A percentile compares a stretch with the other conserved stretches of the same genome.
These are phyloP conservation scores for Globisporangium spiculum DNA, from an alignment of 352 stramenopile species.

Conservation along the genomic window DNA sequence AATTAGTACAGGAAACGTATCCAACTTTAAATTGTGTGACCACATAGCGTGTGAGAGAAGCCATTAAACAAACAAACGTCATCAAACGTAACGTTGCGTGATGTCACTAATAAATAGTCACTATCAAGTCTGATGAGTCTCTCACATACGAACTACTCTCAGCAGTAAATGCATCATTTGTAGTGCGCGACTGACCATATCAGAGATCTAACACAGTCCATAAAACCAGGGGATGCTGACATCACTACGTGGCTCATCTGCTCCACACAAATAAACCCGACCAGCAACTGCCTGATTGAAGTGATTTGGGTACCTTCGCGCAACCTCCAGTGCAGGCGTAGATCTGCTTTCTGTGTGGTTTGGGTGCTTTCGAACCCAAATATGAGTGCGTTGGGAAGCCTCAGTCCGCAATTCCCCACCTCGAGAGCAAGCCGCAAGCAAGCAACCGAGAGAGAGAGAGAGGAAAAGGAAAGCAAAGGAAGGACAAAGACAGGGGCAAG, in stretches of 20 bases:
- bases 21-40: background rate
- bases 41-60: background rate
- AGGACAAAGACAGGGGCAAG: constrained; percentile 6
- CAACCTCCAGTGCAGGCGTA: background rate
- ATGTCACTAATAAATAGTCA: background rate
- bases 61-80: background rate
- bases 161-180: background rate
- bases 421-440: background rate
- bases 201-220: background rate
- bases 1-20: background rate
- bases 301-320: background rate
- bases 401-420: background rate
- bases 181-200: background rate
- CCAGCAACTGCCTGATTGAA: background rate
- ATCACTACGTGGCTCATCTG: background rate
- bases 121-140: background rate
- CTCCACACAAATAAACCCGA: background rate
- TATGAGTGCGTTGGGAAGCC: background rate
- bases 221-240: background rate
- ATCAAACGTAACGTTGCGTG: background rate
- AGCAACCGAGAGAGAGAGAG: background rate
- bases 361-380: background rate
- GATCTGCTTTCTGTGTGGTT: background rate
- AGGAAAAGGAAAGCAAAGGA: background rate
- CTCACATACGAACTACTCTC: background rate